Percentiles rank a stretch among this genome's conserved stretches.
Conservation (phyloP, 2,329 filamentous ascomycete species). For the Didymella glomerata region DNA sequence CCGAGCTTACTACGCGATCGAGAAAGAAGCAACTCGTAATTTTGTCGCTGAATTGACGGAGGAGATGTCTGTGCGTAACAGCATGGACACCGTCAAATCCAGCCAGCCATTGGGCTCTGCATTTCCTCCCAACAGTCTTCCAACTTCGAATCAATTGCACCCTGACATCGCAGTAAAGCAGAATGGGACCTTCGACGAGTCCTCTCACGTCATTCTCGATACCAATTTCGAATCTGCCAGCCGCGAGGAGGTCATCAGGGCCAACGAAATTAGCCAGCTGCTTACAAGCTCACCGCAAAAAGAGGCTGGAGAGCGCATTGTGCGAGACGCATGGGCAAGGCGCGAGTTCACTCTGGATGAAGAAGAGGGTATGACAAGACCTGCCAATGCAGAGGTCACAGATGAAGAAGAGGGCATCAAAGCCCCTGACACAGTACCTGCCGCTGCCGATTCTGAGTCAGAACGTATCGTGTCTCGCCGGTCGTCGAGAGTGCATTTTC, state of each 20-base stretch:
- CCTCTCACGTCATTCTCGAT: conserved; percentile 35
- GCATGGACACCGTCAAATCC: conserved; percentile 53
- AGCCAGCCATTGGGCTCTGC: conserved; percentile 58
- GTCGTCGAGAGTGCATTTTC: conserved; percentile 81
- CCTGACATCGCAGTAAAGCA: conserved; percentile 43
- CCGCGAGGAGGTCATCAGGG: conserved; percentile 29
- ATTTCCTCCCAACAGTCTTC: conserved; percentile 51
- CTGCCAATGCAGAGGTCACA: conserved; percentile 29
- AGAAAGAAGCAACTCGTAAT: conserved; percentile 87
- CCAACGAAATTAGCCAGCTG: conserved; percentile 22
- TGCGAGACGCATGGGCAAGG: conserved; percentile 74
- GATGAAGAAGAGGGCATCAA: conserved; percentile 17
- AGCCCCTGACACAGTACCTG: conserved; percentile 10
- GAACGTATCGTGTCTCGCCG: conserved; percentile 67
- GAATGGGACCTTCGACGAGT: conserved; percentile 42
- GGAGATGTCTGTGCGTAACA: conserved; percentile 71
- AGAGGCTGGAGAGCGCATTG: conserved; percentile 37
- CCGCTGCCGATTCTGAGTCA: conserved; percentile 13
- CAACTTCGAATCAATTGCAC: conserved; percentile 28
- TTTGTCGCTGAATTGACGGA: conserved; percentile 78
- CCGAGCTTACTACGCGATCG: conserved; percentile 88
- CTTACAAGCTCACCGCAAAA: conserved; percentile 10
- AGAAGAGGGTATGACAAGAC: conserved; percentile 72
- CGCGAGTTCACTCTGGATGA: conserved; percentile 85
- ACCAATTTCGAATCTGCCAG: conserved; percentile 36